phyloP scores from a whole-genome alignment of 164 flowering plant genomes.

The Berberis vulgaris region DNA sequence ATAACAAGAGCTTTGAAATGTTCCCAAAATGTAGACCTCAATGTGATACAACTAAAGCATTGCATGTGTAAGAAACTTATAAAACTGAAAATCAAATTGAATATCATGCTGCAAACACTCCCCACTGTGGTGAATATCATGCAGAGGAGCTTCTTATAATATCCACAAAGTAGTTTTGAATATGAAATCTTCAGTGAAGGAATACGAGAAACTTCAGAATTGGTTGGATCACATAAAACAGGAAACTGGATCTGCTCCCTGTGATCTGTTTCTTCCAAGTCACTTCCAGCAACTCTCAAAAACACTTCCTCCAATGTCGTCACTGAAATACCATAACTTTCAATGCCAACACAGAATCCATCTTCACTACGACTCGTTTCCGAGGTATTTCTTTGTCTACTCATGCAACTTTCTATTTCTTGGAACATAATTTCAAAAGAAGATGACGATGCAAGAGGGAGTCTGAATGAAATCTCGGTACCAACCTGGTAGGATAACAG shows the following conservation, averaged over 20 bases:
- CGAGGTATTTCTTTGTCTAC: conserved; percentile 16
- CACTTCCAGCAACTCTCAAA: conserved; percentile 87
- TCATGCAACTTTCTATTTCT: conserved; percentile 82
- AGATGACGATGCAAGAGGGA: conserved; percentile 83
- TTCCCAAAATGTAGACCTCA: conserved; percentile 68
- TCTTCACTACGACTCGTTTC: conserved; percentile 19
- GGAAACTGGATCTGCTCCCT: conserved; percentile 13
- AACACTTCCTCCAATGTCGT: conserved; percentile 98
- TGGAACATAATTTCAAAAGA: conserved; percentile 84
- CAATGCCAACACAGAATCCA: conserved; percentile 44
- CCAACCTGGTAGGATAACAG: conserved; percentile 62
- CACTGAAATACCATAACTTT: conserved; percentile 94
- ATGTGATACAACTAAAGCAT: conserved; percentile 53
- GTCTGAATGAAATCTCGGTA: conserved; percentile 89
- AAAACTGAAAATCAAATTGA: conserved; percentile 37
- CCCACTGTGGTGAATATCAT: conserved; percentile 26
- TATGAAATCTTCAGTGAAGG: conserved; percentile 17
- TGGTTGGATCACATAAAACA: conserved; percentile 20
- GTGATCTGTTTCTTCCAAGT: conserved; percentile 37
- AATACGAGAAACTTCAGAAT: conserved; percentile 24
- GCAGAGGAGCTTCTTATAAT: conserved; percentile 26
- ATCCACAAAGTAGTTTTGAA: conserved; percentile 33
- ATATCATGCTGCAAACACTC: conserved; percentile 37
- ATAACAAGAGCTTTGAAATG: conserved; percentile 77
- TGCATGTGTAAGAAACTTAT: conserved; percentile 41